Percentiles rank a stretch among this genome's conserved stretches.
Conservation (phyloP, 441 rosid species). For the Populus hybrid region DNA sequence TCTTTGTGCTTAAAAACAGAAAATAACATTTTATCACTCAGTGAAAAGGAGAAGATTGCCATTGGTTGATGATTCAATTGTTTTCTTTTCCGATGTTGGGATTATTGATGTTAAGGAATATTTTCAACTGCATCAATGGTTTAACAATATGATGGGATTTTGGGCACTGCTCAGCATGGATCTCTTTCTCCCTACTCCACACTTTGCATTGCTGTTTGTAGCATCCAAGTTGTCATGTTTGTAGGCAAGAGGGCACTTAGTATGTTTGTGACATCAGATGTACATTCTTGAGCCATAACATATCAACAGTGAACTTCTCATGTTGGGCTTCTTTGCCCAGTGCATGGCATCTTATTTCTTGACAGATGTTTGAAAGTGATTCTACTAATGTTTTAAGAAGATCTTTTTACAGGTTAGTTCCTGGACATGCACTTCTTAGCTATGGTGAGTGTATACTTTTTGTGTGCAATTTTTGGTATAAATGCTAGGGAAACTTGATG, state of each 20-base stretch:
- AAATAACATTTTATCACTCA: not conserved
- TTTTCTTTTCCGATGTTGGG: not conserved
- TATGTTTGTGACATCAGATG: not conserved
- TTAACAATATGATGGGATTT: not conserved
- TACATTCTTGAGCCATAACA: not conserved
- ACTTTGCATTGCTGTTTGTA: not conserved
- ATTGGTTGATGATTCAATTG: not conserved
- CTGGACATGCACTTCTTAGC: constrained; percentile 83
- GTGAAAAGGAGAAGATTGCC: not conserved
- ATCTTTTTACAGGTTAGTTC: constrained; percentile 62
- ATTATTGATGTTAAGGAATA: not conserved
- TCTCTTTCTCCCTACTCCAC: not conserved
- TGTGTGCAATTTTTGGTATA: not conserved
- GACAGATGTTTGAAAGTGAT: not conserved
- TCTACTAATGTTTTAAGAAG: not conserved
- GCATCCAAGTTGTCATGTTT: not conserved
- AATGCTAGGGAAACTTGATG: constrained; percentile 9
- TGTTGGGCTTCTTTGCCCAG: not conserved
- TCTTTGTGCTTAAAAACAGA: not conserved
- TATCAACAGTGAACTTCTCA: not conserved
- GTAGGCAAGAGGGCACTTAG: not conserved
- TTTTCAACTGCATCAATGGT: not conserved
- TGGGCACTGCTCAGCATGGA: not conserved
- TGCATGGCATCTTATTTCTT: not conserved
- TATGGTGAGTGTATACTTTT: constrained; percentile 55